These are phyloP conservation scores for Epichloe coenophiala DNA, from an alignment of 2,329 filamentous ascomycete species.

Conservation along the genomic window DNA sequence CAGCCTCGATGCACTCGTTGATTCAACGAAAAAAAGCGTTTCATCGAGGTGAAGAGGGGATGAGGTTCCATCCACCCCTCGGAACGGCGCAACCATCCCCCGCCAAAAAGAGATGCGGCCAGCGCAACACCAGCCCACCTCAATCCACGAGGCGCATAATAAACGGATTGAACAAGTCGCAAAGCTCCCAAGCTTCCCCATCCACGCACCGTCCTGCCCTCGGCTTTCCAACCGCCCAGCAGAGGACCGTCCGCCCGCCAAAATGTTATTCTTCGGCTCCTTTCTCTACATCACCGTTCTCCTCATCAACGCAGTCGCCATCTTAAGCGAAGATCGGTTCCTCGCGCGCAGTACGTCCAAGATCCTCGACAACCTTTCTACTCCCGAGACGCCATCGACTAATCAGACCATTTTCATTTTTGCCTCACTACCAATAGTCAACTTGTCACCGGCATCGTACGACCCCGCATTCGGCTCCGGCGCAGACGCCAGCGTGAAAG, in stretches of 20 bases:
- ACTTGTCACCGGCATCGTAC: conserved; percentile 56
- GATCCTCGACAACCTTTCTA: too few species aligned
- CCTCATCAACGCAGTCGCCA: conserved; percentile 83
- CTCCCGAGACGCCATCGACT: not conserved
- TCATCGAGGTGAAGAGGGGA: too few species aligned
- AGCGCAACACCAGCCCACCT: not conserved
- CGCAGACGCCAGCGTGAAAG: conserved; percentile 66
- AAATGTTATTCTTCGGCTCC: conserved; percentile 57
- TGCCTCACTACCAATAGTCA: conserved; percentile 33
- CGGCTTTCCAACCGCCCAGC: not conserved
- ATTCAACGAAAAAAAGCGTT: too few species aligned
- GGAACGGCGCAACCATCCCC: conserved; percentile 22
- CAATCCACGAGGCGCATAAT: not conserved
- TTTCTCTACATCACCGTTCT: conserved; percentile 71
- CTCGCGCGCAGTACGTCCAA: conserved; percentile 47
- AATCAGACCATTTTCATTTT: not conserved
- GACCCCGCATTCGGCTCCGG: conserved; percentile 69
- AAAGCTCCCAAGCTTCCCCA: not conserved
- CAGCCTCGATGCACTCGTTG: too few species aligned
- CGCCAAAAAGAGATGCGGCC: conserved; percentile 6
- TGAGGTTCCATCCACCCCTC: conserved; percentile 4
- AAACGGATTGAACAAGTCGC: not conserved
- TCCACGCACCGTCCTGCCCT: not conserved
- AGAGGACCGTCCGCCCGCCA: conserved; percentile 6
- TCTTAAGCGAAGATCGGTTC: conserved; percentile 91